Conservation (phyloP, 148 eudicot species). For the Persicaria maculosa region DNA sequence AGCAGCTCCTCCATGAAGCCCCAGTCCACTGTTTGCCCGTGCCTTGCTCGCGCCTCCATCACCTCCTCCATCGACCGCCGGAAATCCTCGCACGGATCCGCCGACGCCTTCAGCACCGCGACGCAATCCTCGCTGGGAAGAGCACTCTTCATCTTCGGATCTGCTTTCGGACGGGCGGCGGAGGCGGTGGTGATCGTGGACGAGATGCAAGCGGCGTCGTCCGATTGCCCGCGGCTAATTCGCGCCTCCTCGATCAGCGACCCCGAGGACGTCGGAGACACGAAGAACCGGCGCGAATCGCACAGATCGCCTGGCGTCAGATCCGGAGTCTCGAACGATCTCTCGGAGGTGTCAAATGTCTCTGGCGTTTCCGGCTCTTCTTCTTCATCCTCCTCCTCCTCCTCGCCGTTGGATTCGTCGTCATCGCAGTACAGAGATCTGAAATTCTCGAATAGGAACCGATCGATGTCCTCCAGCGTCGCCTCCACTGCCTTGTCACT, state of each 20-base stretch:
- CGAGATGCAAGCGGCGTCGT: not conserved
- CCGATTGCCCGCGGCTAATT: no score
- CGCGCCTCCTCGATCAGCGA: no score
- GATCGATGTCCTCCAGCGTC: slow-evolving; percentile 18
- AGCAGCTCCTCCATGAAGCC: slow-evolving; percentile 68
- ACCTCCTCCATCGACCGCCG: slow-evolving; percentile 60
- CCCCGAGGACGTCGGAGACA: not conserved
- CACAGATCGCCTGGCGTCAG: not conserved
- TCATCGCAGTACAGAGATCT: slow-evolving; percentile 10
- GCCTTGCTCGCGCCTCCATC: slow-evolving; percentile 35
- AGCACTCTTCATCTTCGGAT: slow-evolving; percentile 10
- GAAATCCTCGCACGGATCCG: slow-evolving; percentile 56
- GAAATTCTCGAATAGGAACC: slow-evolving; percentile 15
- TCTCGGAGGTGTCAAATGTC: not conserved
- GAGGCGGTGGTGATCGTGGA: slow-evolving; percentile 1
- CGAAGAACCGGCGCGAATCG: slow-evolving; percentile 9
- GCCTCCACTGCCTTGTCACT: slow-evolving; percentile 3
- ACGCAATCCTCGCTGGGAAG: slow-evolving; percentile 39
- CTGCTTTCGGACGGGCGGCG: not conserved
- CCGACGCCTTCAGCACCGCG: slow-evolving; percentile 41
- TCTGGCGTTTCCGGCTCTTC: not conserved
- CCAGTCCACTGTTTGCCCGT: slow-evolving; percentile 51
- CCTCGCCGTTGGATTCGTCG: not conserved
- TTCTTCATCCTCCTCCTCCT: not conserved
- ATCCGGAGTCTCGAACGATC: slow-evolving; percentile 8